A percentile compares a stretch with the other conserved stretches of the same genome.
Conservation (phyloP, 306 rosid genomes). For the Cicer judaicum region DNA sequence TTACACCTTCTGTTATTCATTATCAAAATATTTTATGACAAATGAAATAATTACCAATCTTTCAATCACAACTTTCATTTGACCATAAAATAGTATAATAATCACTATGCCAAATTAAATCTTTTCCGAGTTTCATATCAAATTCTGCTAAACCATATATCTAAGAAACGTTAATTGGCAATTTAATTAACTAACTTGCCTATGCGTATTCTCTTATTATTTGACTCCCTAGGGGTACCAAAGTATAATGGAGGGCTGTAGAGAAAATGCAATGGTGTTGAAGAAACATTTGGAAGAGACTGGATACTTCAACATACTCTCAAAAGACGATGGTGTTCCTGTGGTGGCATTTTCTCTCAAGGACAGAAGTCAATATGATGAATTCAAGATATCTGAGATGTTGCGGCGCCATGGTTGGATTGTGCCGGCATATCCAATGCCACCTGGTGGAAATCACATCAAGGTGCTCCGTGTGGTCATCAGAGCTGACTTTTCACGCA, state of each 20-base stretch:
- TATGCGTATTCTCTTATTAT: not conserved
- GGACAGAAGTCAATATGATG: constrained; percentile 56
- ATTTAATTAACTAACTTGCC: not conserved
- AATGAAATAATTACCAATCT: not conserved
- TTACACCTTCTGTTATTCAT: not conserved
- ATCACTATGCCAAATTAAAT: not conserved
- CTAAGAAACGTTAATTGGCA: not conserved
- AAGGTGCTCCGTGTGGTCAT: constrained; percentile 61
- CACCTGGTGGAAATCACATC: constrained; percentile 60
- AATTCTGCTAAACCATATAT: not conserved
- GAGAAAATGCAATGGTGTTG: constrained; percentile 58
- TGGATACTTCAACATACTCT: constrained; percentile 67
- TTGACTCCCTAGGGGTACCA: constrained; percentile 54
- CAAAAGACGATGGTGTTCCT: constrained; percentile 86
- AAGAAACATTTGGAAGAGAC: constrained; percentile 62
- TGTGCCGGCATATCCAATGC: constrained; percentile 73
- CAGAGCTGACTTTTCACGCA: constrained; percentile 59
- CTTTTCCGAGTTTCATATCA: not conserved
- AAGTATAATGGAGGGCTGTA: constrained; percentile 64
- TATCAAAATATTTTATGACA: not conserved
- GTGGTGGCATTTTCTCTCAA: constrained; percentile 79
- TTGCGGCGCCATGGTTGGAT: constrained; percentile 63
- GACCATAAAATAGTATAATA: constrained; percentile 1
- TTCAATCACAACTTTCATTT: not conserved
- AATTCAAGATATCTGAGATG: constrained; percentile 58